Conservation (phyloP, 2,329 filamentous ascomycete genomes). For the Phialocephala subalpina region DNA sequence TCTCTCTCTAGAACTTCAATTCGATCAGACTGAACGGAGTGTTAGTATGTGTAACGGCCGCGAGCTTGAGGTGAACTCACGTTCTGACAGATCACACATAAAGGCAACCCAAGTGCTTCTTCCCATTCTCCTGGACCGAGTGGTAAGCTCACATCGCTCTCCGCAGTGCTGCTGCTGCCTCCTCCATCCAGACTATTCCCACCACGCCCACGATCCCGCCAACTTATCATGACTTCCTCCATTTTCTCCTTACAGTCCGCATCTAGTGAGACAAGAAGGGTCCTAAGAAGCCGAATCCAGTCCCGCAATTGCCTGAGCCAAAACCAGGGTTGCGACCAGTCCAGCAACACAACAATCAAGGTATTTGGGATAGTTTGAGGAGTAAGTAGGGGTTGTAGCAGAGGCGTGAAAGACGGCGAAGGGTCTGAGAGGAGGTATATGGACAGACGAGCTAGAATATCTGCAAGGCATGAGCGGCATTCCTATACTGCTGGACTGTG, state of each 20-base stretch:
- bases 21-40: constrained; percentile 29
- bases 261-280: constrained; percentile 77
- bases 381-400: constrained; percentile 85
- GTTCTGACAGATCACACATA: constrained; percentile 97
- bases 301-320: constrained; percentile 90
- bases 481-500: background rate
- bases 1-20: constrained; percentile 88
- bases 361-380: constrained; percentile 86
- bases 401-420: constrained; percentile 80
- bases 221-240: constrained; percentile 84
- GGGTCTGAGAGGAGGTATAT: constrained; percentile 89
- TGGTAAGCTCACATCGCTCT: constrained; percentile 76
- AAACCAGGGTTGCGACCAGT: constrained; percentile 93
- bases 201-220: constrained; percentile 79
- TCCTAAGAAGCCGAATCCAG: constrained; percentile 87
- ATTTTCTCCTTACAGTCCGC: constrained; percentile 81
- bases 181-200: constrained; percentile 70
- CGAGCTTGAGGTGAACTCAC: constrained; percentile 55
- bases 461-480: constrained; percentile 53
- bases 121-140: constrained; percentile 93
- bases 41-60: constrained; percentile 35
- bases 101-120: constrained; percentile 82
- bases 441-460: constrained; percentile 88
- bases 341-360: constrained; percentile 87
- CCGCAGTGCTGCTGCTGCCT: constrained; percentile 61